Evolutionary conservation across 148 eudicot genomes (phyloP), one percentile per base, ranked within the genome.

Genomic region (Cornus florida): DNA sequence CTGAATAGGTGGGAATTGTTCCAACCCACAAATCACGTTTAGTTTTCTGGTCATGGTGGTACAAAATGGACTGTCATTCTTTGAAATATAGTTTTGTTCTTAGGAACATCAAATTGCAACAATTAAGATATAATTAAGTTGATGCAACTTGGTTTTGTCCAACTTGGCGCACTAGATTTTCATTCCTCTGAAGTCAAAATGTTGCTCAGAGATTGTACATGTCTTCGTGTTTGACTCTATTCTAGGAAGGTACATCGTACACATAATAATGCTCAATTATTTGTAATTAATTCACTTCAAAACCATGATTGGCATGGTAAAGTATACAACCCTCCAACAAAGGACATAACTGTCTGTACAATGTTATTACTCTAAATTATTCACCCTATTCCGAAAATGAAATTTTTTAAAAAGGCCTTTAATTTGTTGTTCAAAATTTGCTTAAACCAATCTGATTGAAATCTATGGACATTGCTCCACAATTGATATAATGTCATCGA

Each of bases 61-160:
- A 67, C 70, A 67, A 67, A 24, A 67, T 67, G 70, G 11, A 23
- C 70, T 67, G 70, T 67, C 70, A 67, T 67, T 67, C 70, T 33
- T 24, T 33, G 24, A 67, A 67, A 67, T 24, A 24, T 67, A 10
- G 35, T 67, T 22, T 70, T 39, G 66, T 62, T 62, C 6, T 62
- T 62, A 62, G 9, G 48, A 43, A 43, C 7, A 19, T 62, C 24
- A 62, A 62, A 20, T 62, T 5, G n/a, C 65, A 60, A 17, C 6
- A 14, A 60, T 60, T 60, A 60, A 60, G 65, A 60, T 60, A 16
- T 60, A 19, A 62, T 62, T 62, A n/a, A 62, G 66, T 17, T 62
- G 8, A 19, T 3, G 23, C 22, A 62, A 62, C 22, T 62, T 62
- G 24, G 3, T 3, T 43, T 14, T 57, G 20, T 57, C 20, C 20